These are phyloP conservation scores for Davidsoniella virescens DNA, from an alignment of 2,329 filamentous ascomycete genomes.

Conservation along the genomic window DNA sequence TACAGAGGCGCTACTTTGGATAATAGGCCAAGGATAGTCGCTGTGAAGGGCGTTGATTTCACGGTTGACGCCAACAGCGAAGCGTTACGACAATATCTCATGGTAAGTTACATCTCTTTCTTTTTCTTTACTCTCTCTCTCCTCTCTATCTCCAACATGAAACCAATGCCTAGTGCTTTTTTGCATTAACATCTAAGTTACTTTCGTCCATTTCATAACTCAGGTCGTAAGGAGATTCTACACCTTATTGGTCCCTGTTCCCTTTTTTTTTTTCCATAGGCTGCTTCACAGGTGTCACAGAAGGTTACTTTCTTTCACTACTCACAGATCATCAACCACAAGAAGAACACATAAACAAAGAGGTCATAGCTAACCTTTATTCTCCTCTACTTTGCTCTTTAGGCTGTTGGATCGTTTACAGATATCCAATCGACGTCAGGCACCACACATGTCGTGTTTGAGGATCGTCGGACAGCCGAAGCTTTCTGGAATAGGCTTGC, in stretches of 20 bases:
- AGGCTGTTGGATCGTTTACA: conserved; percentile 48
- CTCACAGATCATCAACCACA: too few relatives aligned
- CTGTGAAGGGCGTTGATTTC: conserved; percentile 47
- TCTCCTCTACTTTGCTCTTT: neutral
- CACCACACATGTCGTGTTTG: conserved; percentile 43
- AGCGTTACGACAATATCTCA: conserved; percentile 51
- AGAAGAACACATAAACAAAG: too few relatives aligned
- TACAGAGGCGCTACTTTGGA: conserved; percentile 55
- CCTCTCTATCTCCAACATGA: too few relatives aligned
- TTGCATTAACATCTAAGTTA: too few relatives aligned
- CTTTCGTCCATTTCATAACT: too few relatives aligned
- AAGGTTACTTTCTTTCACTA: too few relatives aligned
- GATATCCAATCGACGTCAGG: conserved; percentile 34
- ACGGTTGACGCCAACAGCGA: conserved; percentile 49
- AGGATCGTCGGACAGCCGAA: conserved; percentile 55
- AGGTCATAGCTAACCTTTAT: neutral
- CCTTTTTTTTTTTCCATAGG: too few relatives aligned
- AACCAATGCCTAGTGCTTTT: too few relatives aligned
- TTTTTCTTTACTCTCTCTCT: too few relatives aligned
- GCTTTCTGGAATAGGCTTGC: conserved; percentile 45
- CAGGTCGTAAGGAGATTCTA: too few relatives aligned
- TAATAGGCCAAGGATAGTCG: conserved; percentile 55
- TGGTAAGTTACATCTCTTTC: conserved; percentile 31
- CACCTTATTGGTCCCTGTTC: too few relatives aligned
- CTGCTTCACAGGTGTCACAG: too few relatives aligned